Percentiles rank a stretch among this genome's conserved stretches.
phyloP scores from a whole-genome alignment of 164 flowering plant species.

The Brasenia schreberi region DNA sequence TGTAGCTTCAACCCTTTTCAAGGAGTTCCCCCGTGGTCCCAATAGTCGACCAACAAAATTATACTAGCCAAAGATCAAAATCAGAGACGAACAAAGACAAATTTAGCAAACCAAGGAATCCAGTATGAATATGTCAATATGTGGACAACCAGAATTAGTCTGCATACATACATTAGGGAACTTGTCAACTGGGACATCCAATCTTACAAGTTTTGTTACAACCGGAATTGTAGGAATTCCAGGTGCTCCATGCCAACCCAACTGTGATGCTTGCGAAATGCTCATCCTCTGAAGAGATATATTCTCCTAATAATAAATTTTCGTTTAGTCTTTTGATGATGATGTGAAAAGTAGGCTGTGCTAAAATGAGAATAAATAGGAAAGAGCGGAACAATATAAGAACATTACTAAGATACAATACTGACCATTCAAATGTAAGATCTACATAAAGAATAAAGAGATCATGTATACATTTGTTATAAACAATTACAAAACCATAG shows the following conservation, averaged over 20 bases:
- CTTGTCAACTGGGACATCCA: slow-evolving; percentile 79
- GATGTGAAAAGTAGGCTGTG: too few relatives aligned
- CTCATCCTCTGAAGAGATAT: slow-evolving; percentile 32
- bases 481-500: too few relatives aligned
- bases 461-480: too few relatives aligned
- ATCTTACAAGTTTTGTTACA: slow-evolving; percentile 60
- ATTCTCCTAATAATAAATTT: background rate
- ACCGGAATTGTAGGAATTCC: slow-evolving; percentile 40
- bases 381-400: too few relatives aligned
- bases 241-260: slow-evolving; percentile 58
- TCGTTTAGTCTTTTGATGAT: too few relatives aligned
- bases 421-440: too few relatives aligned
- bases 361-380: too few relatives aligned
- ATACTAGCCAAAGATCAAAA: slow-evolving; percentile 30
- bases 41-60: slow-evolving; percentile 83
- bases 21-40: slow-evolving; percentile 86
- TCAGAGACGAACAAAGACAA: background rate
- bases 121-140: background rate
- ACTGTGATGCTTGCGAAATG: slow-evolving; percentile 36
- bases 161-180: slow-evolving; percentile 50
- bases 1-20: slow-evolving; percentile 74
- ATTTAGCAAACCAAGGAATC: background rate
- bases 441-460: too few relatives aligned
- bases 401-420: too few relatives aligned
- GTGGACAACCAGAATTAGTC: background rate